Conservation (phyloP, 768 basidiomycete genomes). For the Dacryopinax spathularia region DNA sequence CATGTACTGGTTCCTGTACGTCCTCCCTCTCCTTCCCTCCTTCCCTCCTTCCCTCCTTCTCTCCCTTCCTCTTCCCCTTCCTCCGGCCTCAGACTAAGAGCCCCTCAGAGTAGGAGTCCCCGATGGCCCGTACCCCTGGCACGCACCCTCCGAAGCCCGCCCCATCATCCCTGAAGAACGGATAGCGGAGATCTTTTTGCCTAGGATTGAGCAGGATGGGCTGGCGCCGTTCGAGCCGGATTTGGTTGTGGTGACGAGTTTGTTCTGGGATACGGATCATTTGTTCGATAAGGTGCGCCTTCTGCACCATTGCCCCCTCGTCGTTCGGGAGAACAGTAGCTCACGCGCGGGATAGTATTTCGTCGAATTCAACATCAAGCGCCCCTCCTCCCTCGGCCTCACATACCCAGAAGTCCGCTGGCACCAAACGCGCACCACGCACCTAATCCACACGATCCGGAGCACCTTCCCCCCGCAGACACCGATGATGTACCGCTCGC, state of each 20-base stretch:
- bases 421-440: neutral
- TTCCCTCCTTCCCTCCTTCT: too few species aligned
- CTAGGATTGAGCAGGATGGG: neutral
- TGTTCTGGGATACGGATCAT: neutral
- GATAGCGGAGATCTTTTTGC: neutral
- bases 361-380: neutral
- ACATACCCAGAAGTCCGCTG: neutral
- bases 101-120: neutral
- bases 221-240: neutral
- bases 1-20: neutral
- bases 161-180: neutral
- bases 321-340: too few species aligned
- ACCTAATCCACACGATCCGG: neutral
- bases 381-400: neutral
- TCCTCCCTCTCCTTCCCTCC: neutral
- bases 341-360: neutral
- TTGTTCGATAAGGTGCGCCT: neutral
- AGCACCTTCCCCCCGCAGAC: neutral
- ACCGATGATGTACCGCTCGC: constrained; percentile 1
- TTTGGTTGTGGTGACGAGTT: neutral
- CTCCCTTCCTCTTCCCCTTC: neutral
- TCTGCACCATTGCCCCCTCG: too few species aligned
- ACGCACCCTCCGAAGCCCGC: neutral
- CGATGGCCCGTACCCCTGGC: neutral
- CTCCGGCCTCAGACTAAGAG: too few species aligned